These are phyloP conservation scores for Xerocomellus dryophilus DNA, from an alignment of 768 basidiomycete genomes.

Conservation along the genomic window DNA sequence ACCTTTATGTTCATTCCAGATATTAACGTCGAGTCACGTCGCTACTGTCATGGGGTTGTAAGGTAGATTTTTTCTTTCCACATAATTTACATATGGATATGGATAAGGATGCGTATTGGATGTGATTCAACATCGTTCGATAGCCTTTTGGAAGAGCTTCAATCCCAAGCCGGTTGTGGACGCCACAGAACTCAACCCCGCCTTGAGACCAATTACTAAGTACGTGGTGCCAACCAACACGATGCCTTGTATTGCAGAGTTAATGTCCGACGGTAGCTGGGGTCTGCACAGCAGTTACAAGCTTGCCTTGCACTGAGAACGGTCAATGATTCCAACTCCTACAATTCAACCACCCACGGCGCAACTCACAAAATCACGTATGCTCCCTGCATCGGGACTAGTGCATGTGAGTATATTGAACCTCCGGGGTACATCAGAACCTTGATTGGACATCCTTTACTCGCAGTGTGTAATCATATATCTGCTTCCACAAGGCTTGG, in stretches of 20 bases:
- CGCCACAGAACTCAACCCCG: background rate
- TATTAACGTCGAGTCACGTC: constrained; percentile 12
- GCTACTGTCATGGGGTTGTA: constrained; percentile 15
- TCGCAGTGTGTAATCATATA: background rate
- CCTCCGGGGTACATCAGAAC: background rate
- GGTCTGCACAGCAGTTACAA: constrained; percentile 1
- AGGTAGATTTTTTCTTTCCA: constrained; percentile 8
- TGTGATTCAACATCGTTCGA: background rate
- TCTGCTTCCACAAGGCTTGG: background rate
- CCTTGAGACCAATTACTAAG: background rate
- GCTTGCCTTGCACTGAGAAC: background rate
- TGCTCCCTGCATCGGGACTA: background rate
- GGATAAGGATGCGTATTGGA: background rate
- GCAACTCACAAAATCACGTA: background rate
- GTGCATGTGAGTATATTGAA: constrained; percentile 3
- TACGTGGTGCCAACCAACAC: background rate
- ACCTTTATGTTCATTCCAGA: constrained; percentile 22
- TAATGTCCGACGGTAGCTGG: background rate
- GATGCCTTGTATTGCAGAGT: background rate
- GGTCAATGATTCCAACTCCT: background rate
- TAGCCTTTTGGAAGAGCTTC: background rate
- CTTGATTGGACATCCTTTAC: background rate
- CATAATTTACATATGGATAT: constrained; percentile 11
- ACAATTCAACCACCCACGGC: background rate
- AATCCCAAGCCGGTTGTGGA: background rate